These are phyloP conservation scores for Fusarium succisae DNA, from an alignment of 2,329 filamentous ascomycete genomes.

Conservation along the genomic window DNA sequence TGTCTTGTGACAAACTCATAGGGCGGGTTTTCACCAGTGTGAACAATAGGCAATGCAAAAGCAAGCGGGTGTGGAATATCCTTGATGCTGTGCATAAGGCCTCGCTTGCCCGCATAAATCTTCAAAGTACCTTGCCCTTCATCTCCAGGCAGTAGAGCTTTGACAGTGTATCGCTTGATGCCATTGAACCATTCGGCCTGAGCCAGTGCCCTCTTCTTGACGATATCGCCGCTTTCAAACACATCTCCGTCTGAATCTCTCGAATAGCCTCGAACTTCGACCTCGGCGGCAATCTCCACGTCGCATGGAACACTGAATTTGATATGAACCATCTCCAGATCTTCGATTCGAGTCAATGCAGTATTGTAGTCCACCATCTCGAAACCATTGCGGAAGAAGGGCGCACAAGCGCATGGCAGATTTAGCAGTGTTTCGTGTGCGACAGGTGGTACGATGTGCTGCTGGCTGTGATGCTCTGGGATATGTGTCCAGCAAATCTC, in stretches of 20 bases:
- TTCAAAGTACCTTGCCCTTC: conserved; percentile 90
- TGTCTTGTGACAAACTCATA: conserved; percentile 95
- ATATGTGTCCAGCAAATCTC: conserved; percentile 97
- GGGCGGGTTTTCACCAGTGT: conserved; percentile 89
- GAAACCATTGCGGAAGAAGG: conserved; percentile 84
- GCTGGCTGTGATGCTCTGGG: conserved; percentile 84
- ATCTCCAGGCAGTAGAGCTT: conserved; percentile 89
- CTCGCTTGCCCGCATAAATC: conserved; percentile 91
- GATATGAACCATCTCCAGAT: conserved; percentile 91
- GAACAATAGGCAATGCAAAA: conserved; percentile 87
- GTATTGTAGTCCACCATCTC: conserved; percentile 93
- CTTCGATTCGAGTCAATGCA: conserved; percentile 83
- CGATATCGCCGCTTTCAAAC: conserved; percentile 89
- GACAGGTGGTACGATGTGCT: conserved; percentile 91
- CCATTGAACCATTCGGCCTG: conserved; percentile 93
- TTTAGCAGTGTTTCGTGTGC: conserved; percentile 87
- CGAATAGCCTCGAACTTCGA: conserved; percentile 83
- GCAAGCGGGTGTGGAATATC: conserved; percentile 94
- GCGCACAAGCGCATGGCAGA: conserved; percentile 84
- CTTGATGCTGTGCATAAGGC: conserved; percentile 96
- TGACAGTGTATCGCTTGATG: conserved; percentile 90
- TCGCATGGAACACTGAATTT: conserved; percentile 89
- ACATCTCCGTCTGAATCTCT: conserved; percentile 88
- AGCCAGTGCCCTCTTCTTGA: conserved; percentile 86
- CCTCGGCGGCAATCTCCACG: conserved; percentile 90